Evolutionary conservation across 768 basidiomycete species (phyloP), one percentile per base, ranked within the genome.

Genomic region (Termitomyces sp.): DNA sequence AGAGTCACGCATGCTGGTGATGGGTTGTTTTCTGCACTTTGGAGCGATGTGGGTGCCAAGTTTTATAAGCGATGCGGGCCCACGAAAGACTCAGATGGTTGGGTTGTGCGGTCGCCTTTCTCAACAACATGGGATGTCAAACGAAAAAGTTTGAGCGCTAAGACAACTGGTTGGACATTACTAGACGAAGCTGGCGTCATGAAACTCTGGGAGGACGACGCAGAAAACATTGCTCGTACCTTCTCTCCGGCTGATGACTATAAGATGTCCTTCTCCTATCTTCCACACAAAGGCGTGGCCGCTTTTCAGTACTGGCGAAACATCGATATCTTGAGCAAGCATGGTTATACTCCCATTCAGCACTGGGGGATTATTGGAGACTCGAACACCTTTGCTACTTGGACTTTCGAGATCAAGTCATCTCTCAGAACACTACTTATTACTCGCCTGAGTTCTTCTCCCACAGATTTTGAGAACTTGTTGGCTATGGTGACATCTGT

Each of bases 251-350:
- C 59, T n/a, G 27, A 53, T 27, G 21, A 54, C 23, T 31, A 38
- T 23, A 38, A 46, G n/a, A 48, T 56, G 49, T 69, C 61, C n/a
- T 73, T 75, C 56, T 60, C 78, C 0, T 81, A 73, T 63, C 71
- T 82, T 23, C 77, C 82, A 1, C 61, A 71, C 54, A 57, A 69
- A 19, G 81, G 82, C n/a, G 76, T 83, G 10, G 80, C 74, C n/a
- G 75, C 73, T 12, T 80, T 73, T 61, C 74, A 74, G 50, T 62
- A 78, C 34, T 66, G 66, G 49, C 67, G 78, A 32, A 56, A 68
- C 16, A 70, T 69, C n/a, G 54, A 61, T 2, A 68, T 62, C 56
- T 34, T 65, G 47, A 46, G 61, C 2, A 62, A 59, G 21, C 34
- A 64, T 55, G 37, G 43, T 14, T 41, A 59, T 19, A 42, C 62